These are phyloP conservation scores for Tieghemiomyces parasiticus DNA, from an alignment of 192 early-diverging fungal species.

Conservation along the genomic window DNA sequence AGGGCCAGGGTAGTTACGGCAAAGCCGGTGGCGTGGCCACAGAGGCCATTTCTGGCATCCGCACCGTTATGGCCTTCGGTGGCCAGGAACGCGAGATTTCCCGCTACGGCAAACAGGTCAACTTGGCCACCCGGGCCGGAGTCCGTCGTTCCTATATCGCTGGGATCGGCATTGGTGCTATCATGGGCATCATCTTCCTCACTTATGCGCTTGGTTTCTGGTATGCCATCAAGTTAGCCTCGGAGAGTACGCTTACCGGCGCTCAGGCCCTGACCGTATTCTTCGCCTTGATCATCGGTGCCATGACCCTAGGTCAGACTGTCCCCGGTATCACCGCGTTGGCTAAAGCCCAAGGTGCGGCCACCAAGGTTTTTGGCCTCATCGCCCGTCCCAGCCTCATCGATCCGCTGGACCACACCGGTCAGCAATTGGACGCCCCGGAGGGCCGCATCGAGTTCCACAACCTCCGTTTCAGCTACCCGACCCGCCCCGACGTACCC, in stretches of 20 bases:
- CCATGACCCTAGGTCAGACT: slow-evolving; percentile 53
- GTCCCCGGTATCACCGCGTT: slow-evolving; percentile 61
- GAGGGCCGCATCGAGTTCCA: slow-evolving; percentile 56
- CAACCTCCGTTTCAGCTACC: slow-evolving; percentile 73
- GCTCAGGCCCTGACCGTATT: slow-evolving; percentile 66
- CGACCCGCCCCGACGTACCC: slow-evolving; percentile 62
- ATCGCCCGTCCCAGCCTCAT: slow-evolving; percentile 74
- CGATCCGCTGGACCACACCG: slow-evolving; percentile 32
- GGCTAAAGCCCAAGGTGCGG: slow-evolving; percentile 68
- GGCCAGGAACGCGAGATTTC: slow-evolving; percentile 50
- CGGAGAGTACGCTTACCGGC: slow-evolving; percentile 25
- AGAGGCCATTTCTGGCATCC: slow-evolving; percentile 65
- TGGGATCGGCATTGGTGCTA: slow-evolving; percentile 52
- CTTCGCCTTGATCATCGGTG: slow-evolving; percentile 77
- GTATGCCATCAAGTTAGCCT: slow-evolving; percentile 54
- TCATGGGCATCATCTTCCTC: slow-evolving; percentile 60
- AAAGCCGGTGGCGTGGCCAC: slow-evolving; percentile 71
- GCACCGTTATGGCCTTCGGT: slow-evolving; percentile 84
- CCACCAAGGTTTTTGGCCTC: slow-evolving; percentile 56
- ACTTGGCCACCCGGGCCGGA: slow-evolving; percentile 43
- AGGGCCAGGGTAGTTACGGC: slow-evolving; percentile 56
- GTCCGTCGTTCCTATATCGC: slow-evolving; percentile 40
- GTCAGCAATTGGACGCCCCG: slow-evolving; percentile 25
- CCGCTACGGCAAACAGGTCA: slow-evolving; percentile 44
- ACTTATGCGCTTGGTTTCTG: slow-evolving; percentile 72